Evolutionary conservation across 176 grass and related monocot species (phyloP).

Genomic region (Cenchrus purpureus): DNA sequence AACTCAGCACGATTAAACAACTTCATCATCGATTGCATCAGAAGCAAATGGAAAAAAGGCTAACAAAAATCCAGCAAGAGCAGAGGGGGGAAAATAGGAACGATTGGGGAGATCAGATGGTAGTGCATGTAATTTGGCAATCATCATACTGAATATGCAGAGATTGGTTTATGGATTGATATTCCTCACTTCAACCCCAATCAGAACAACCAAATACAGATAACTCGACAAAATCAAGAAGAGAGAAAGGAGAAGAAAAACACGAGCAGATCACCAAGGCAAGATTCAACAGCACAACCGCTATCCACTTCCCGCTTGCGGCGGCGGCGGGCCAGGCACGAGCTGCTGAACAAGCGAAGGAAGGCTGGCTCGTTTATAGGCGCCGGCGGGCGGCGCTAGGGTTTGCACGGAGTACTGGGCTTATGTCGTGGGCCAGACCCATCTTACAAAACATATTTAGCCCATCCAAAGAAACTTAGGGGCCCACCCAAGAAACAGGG

Average conservation of each 20-base stretch:
- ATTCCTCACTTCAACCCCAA: slow-evolving; percentile 49
- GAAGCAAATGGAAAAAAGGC: neutral
- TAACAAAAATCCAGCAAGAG: neutral
- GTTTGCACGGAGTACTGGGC: neutral
- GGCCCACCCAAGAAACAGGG: no score
- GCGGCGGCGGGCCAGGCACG: neutral
- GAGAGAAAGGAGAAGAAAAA: neutral
- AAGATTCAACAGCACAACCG: neutral
- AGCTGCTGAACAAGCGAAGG: neutral
- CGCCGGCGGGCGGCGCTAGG: neutral
- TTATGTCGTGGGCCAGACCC: neutral
- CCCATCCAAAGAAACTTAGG: neutral
- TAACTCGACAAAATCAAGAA: neutral
- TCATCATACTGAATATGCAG: slow-evolving; percentile 57
- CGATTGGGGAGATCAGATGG: slow-evolving; percentile 49
- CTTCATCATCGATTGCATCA: slow-evolving; percentile 47
- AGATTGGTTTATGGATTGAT: slow-evolving; percentile 52
- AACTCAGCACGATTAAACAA: slow-evolving; percentile 47
- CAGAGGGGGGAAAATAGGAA: no score
- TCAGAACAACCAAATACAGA: neutral
- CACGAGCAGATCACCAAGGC: neutral
- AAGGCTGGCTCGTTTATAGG: neutral
- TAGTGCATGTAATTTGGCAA: slow-evolving; percentile 56
- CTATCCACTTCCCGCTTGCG: neutral
- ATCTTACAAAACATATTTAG: neutral